These are phyloP conservation scores for Nannizzia gypsea DNA, from an alignment of 2,329 filamentous ascomycete genomes.

Conservation along the genomic window DNA sequence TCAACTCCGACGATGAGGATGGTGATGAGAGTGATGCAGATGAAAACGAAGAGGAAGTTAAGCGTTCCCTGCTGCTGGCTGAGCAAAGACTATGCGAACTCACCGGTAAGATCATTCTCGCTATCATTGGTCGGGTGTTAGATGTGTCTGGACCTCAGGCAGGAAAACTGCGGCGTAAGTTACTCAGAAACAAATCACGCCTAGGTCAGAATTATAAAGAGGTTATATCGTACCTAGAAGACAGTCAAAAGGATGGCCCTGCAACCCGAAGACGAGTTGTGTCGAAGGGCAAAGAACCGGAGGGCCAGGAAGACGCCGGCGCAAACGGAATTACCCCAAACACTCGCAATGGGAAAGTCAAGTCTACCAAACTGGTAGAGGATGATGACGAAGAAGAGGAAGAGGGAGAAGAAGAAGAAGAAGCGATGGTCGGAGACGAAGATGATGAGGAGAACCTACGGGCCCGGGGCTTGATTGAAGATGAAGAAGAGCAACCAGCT, in stretches of 20 bases:
- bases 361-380: slow-evolving; percentile 34
- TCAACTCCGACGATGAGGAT: slow-evolving; percentile 33
- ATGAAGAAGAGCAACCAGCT: slow-evolving; percentile 20
- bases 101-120: slow-evolving; percentile 71
- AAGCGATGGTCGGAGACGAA: slow-evolving; percentile 18
- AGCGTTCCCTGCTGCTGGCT: slow-evolving; percentile 56
- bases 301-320: neutral
- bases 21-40: slow-evolving; percentile 15
- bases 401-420: slow-evolving; percentile 23
- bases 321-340: slow-evolving; percentile 22
- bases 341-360: slow-evolving; percentile 18
- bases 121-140: slow-evolving; percentile 61
- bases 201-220: slow-evolving; percentile 80
- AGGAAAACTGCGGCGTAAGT: slow-evolving; percentile 55
- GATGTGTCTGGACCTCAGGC: slow-evolving; percentile 50
- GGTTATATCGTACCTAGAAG: slow-evolving; percentile 68
- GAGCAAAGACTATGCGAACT: slow-evolving; percentile 81
- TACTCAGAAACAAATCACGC: slow-evolving; percentile 67
- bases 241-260: slow-evolving; percentile 37
- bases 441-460: slow-evolving; percentile 35
- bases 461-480: slow-evolving; percentile 26
- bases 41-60: slow-evolving; percentile 33
- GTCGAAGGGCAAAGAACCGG: slow-evolving; percentile 3
- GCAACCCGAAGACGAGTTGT: slow-evolving; percentile 6
- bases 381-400: slow-evolving; percentile 35